These are phyloP conservation scores for Lavandula angustifolia DNA, from an alignment of 257 asterid species.

Conservation along the genomic window DNA sequence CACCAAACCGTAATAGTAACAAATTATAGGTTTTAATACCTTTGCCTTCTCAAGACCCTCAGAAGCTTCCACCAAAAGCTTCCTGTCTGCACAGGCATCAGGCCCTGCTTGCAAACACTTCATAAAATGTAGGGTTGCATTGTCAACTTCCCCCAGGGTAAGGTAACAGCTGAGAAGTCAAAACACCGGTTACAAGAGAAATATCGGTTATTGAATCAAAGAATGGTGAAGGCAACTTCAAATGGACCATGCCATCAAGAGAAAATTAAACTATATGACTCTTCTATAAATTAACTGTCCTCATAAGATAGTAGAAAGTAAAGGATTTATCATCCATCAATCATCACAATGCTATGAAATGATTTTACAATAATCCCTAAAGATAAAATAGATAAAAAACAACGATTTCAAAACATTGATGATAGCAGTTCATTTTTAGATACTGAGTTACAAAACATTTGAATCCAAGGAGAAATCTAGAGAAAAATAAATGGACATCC, in stretches of 20 bases:
- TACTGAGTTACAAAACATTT: neutral
- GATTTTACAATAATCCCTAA: constrained; percentile 11
- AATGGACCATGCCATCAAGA: constrained; percentile 22
- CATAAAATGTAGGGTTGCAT: constrained; percentile 72
- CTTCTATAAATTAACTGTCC: neutral
- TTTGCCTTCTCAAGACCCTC: constrained; percentile 81
- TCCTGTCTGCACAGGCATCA: constrained; percentile 65
- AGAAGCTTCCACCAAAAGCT: constrained; percentile 84
- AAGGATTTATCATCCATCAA: constrained; percentile 1
- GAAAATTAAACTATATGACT: neutral
- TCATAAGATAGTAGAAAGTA: constrained; percentile 12
- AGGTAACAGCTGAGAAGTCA: constrained; percentile 80
- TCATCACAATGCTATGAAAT: constrained; percentile 6
- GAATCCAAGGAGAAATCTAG: constrained; percentile 4
- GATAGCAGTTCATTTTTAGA: constrained; percentile 12
- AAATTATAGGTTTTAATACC: constrained; percentile 44
- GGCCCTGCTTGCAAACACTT: constrained; percentile 82
- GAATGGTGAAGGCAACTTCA: constrained; percentile 9
- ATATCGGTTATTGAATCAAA: constrained; percentile 4
- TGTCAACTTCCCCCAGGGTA: constrained; percentile 80
- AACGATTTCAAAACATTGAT: constrained; percentile 14
- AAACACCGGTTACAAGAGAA: constrained; percentile 24
- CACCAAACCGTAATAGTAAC: constrained; percentile 6
- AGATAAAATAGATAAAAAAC: neutral
- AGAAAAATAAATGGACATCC: constrained; percentile 18